phyloP scores from a whole-genome alignment of 169 alveolate species.

The Eimeria brunetti region DNA sequence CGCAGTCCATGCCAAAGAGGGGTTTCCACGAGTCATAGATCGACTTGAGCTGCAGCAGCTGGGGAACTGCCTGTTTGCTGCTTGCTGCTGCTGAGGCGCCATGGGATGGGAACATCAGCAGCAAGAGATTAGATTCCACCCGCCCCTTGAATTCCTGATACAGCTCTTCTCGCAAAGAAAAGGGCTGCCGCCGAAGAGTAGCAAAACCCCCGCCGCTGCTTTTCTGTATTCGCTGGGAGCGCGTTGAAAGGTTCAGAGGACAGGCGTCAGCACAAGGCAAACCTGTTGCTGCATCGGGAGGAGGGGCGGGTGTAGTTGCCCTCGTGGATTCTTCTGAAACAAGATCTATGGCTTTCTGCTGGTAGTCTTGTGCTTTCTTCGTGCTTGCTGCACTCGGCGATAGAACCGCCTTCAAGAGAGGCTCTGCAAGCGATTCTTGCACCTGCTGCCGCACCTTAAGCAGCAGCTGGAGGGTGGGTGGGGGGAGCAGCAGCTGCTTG shows the following conservation, averaged over 20 bases:
- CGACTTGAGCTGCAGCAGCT: slow-evolving; percentile 35
- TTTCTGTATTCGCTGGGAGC: slow-evolving; percentile 71
- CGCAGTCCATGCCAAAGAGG: slow-evolving; percentile 11
- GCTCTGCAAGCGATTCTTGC: background rate
- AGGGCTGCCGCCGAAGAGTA: slow-evolving; percentile 45
- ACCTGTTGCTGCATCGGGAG: background rate
- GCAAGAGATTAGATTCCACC: slow-evolving; percentile 13
- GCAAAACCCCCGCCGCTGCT: slow-evolving; percentile 55
- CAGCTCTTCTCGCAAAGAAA: slow-evolving; percentile 52
- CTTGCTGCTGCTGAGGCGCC: slow-evolving; percentile 13
- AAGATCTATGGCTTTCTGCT: slow-evolving; percentile 16
- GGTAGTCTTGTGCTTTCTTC: background rate
- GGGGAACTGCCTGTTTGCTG: slow-evolving; percentile 26
- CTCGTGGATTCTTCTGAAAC: slow-evolving; percentile 31
- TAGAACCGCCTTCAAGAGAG: background rate
- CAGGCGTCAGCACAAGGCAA: background rate
- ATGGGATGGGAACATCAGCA: slow-evolving; percentile 44
- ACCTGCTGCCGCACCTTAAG: slow-evolving; percentile 17
- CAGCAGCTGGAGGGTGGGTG: slow-evolving; percentile 22
- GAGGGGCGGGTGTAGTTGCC: background rate
- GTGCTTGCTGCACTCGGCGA: background rate
- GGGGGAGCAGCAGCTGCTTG: background rate
- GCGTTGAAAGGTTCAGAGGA: slow-evolving; percentile 21
- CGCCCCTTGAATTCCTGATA: slow-evolving; percentile 30
- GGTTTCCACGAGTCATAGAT: slow-evolving; percentile 41